A percentile compares a stretch with the other conserved stretches of the same genome.
phyloP scores from a whole-genome alignment of 2,329 filamentous ascomycete genomes.

The Penicillium sp. region DNA sequence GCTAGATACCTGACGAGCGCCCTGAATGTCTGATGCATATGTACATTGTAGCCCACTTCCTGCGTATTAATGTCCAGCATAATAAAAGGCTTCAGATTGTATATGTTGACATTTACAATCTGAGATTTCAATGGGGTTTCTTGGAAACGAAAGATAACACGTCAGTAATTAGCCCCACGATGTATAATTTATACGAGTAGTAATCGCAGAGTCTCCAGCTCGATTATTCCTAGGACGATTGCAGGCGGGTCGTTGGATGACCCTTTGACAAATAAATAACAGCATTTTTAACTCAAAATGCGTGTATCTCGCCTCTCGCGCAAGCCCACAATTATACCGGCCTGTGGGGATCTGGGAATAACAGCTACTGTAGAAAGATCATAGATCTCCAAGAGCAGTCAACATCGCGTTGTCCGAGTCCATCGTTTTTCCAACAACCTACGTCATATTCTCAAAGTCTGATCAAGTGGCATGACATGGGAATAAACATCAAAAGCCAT shows the following conservation, averaged over 20 bases:
- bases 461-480: background rate
- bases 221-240: background rate
- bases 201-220: background rate
- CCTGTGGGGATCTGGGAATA: background rate
- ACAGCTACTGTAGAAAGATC: background rate
- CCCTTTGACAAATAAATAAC: background rate
- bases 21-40: too few relatives aligned
- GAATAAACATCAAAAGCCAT: background rate
- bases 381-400: background rate
- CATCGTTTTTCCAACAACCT: background rate
- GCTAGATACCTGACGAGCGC: too few relatives aligned
- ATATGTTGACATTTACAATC: too few relatives aligned
- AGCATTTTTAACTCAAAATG: background rate
- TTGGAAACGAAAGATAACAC: background rate
- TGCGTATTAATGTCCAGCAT: too few relatives aligned
- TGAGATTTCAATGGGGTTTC: background rate
- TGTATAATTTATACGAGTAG: background rate
- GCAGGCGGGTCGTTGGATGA: background rate
- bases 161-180: background rate
- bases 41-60: too few relatives aligned
- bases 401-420: background rate
- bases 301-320: background rate
- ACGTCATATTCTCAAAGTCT: background rate
- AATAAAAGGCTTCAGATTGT: too few relatives aligned
- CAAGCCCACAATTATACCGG: background rate